Base-by-base conservation (phyloP, 352 stramenopile species). In the Nothophytophthora sp. region DNA sequence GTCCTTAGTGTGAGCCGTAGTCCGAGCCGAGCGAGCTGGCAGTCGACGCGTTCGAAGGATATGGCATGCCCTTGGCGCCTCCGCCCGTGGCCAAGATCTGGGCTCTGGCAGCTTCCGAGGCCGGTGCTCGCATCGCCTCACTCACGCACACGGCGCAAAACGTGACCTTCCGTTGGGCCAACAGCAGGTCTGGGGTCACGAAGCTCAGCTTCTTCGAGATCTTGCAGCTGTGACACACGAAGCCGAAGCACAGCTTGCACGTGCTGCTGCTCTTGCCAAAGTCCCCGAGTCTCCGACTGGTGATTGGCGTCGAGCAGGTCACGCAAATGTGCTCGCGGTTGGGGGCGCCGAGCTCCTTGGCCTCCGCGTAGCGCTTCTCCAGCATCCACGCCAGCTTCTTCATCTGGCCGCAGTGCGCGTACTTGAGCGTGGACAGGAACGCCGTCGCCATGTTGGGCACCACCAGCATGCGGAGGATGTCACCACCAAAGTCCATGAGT, bases 301-400 rank as follows among this genome's bases (percentile, higher is more conserved):
- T 63, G 16, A 73, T 61, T 0, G 50, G 20, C 13, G 34, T 53
- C 7, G 40, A 10, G 16, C 61, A 79, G 1, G 60, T 70, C 30
- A 76, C 61, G 12, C 61, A 68, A 24, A 70, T 49, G 2, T 57
- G 41, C 11, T 69, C 56, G 9, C 60, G 47, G 25, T 71, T 67
- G 16, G 64, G 63, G 8, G 39, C 45, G 22, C 51, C 55, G 5
- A 65, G 48, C 33, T 70, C 58, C 16, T 70, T 66, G 28, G 60
- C 47, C 34, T 67, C 50, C 0, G 32, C 41, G 54, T 63, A 67
- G 24, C 56, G 55, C 18, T 71, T 67, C 37, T 67, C 60, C 19
- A 75, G 41, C 56, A 73, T 63, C 57, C 55, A 76, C 2, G 60
- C 44, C 7, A 79, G 58, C 30, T 79, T 79, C 35, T 76, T 73